Base-by-base conservation (phyloP, 768 basidiomycete species). In the Termitomyces sp. region DNA sequence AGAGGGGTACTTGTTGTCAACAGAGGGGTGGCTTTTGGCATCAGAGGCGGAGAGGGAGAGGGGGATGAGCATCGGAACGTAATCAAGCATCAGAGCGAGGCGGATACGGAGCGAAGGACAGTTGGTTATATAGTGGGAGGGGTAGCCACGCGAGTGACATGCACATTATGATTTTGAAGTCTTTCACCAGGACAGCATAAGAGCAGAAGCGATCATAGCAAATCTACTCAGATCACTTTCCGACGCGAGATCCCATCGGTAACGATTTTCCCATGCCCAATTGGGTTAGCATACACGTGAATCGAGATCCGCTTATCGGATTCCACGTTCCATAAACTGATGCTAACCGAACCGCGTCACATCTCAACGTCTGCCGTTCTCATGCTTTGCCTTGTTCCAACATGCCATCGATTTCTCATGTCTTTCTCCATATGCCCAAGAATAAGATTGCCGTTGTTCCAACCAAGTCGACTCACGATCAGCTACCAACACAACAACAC, bases 1-100 rank as follows among this genome's bases (percentile, higher is more conserved):
- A n/a, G 74, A 59, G 64, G 65, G 59, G 58, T 69, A 68, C 56
- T 79, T 77, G 61, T 71, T 62, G 48, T 72, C 66, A 54, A 26
- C 30, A 16, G 33, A 40, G 51, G 51, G 12, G 46, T 71, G 66
- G 61, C 70, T 68, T 65, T 68, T 61, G 55, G 63, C 61, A 45
- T 68, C 64, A 30, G 64, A 59, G 22, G 67, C 56, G 45, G 59
- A 57, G 47, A 56, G 48, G 26, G 58, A 55, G 48, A 61, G 55
- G 49, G 62, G 61, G 39, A 64, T 43, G 52, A 67, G 61, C 66
- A 65, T 62, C 46, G 54, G 58, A 61, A 61, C 57, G 66, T 56
- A 53, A 48, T 68, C 66, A 56, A 69, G 65, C 70, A 75, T 67
- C 53, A 30, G 62, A 60, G 65, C 22, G 54, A 58, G 58, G 56